Evolutionary conservation across 495 filamentous ascomycete species (phyloP).

Genomic region (Cercophora sp.): DNA sequence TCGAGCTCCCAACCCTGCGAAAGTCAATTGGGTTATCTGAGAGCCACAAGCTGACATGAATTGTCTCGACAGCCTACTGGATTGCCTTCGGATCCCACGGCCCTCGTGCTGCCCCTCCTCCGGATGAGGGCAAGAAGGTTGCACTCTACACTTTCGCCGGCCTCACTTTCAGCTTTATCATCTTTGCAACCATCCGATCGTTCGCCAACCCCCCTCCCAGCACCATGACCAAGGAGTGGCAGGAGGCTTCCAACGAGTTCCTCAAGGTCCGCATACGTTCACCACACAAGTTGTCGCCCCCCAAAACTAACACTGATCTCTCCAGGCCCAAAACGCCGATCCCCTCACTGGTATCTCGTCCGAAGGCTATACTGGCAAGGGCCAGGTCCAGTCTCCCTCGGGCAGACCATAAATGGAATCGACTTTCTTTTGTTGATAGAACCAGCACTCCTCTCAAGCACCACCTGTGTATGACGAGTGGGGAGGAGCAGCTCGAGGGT

Average conservation of each 20-base stretch:
- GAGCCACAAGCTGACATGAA: conserved; percentile 9
- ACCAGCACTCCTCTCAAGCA: conserved; percentile 10
- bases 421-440: conserved; percentile 41
- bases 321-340: conserved; percentile 81
- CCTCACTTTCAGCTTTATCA: conserved; percentile 51
- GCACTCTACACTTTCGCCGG: conserved; percentile 64
- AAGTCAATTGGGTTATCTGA: too few relatives aligned
- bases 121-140: conserved; percentile 76
- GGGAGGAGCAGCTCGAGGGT: conserved; percentile 6
- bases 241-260: conserved; percentile 89
- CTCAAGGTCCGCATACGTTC: conserved; percentile 71
- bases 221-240: conserved; percentile 94
- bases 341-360: conserved; percentile 83
- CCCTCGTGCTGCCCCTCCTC: conserved; percentile 73
- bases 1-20: neutral
- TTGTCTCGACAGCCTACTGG: conserved; percentile 74
- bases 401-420: conserved; percentile 33
- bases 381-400: conserved; percentile 70
- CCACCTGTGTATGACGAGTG: conserved; percentile 14
- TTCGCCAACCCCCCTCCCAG: conserved; percentile 65
- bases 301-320: too few relatives aligned
- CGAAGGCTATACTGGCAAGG: conserved; percentile 74
- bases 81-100: conserved; percentile 96
- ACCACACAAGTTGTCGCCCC: too few relatives aligned
- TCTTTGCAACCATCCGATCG: conserved; percentile 63